Conservation (phyloP, 352 stramenopile species). For the Phytopythium sindhum region DNA sequence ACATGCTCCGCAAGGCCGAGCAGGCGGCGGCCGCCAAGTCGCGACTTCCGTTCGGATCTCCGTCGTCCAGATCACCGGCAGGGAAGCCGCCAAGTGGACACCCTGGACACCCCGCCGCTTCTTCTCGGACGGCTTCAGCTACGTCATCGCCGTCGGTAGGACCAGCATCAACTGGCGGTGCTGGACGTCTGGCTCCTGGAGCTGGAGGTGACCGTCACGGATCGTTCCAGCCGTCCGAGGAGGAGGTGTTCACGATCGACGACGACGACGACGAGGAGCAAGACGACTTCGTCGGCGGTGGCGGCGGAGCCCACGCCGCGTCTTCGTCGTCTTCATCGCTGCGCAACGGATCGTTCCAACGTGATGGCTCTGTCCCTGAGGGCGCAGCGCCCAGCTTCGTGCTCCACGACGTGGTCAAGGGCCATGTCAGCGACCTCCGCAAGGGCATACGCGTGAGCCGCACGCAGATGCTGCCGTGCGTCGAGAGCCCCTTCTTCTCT, state of each 20-base stretch:
- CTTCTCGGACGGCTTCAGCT: neutral
- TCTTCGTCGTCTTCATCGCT: constrained; percentile 37
- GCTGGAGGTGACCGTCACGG: constrained; percentile 11
- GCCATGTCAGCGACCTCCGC: constrained; percentile 35
- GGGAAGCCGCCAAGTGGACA: constrained; percentile 6
- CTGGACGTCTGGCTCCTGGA: neutral
- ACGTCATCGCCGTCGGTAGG: neutral
- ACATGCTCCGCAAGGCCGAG: constrained; percentile 77
- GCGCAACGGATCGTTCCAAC: constrained; percentile 44
- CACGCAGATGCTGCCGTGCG: constrained; percentile 63
- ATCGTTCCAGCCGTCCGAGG: constrained; percentile 58
- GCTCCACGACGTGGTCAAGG: constrained; percentile 56
- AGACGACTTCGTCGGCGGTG: constrained; percentile 41
- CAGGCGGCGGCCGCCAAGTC: constrained; percentile 48
- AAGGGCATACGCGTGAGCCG: constrained; percentile 75
- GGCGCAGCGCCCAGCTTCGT: constrained; percentile 19
- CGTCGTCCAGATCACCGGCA: constrained; percentile 16
- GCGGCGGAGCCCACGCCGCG: neutral
- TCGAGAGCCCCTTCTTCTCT: constrained; percentile 75
- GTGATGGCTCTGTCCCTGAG: constrained; percentile 9
- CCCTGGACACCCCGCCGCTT: neutral
- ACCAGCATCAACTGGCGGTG: neutral
- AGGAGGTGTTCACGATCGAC: constrained; percentile 84
- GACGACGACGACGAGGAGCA: constrained; percentile 74
- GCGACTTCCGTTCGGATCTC: constrained; percentile 32